Evolutionary conservation across 2,329 filamentous ascomycete genomes (phyloP), one percentile per base, ranked within the genome.

Genomic region (Diaporthe citriasiana): DNA sequence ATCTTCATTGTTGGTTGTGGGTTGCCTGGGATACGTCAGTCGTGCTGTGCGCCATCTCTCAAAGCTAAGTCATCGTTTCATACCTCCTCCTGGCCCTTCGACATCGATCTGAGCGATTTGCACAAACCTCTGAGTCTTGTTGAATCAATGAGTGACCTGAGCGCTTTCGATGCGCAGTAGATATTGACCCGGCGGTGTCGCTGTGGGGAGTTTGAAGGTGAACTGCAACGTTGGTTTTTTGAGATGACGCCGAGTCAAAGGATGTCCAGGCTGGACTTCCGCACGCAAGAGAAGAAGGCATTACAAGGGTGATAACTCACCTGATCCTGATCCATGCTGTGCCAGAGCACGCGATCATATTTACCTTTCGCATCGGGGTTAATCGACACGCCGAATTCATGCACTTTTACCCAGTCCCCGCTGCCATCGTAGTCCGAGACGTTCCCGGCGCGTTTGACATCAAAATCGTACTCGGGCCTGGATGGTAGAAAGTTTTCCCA

Each of bases 281-380:
- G 6, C 3, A 10, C 17, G 25, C 12, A 30, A 30, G 12, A 30
- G 25, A 53, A 1, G 30, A 53, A 30, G 25, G 50, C 12, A 27
- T 13, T 4, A n/a, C n/a, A n/a, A n/a, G n/a, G n/a, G n/a, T n/a
- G 3, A 33, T 7, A 55, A 5, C 27, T 55, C 9, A 55, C 51
- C 51, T 55, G 51, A 19, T 55, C 51, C 25, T 55, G 51, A 6
- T 55, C 33, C 27, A 55, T 33, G 51, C 51, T 55, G 51, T 55
- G 25, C 51, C 51, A 55, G 51, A 55, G 51, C 27, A 55, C 51
- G 33, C 51, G 51, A 55, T 55, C 51, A 55, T 55, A 55, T 33
- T 55, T 55, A 12, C 27, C 19, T 19, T 17, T 55, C 17, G 51
- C 13, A 15, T 55, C 22, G 17, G 51, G 51, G 6, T 55, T 55